Percentiles rank a stretch among this genome's conserved stretches.
phyloP scores from a whole-genome alignment of 371 early-diverging fungal species.

The Mortierella sp. region DNA sequence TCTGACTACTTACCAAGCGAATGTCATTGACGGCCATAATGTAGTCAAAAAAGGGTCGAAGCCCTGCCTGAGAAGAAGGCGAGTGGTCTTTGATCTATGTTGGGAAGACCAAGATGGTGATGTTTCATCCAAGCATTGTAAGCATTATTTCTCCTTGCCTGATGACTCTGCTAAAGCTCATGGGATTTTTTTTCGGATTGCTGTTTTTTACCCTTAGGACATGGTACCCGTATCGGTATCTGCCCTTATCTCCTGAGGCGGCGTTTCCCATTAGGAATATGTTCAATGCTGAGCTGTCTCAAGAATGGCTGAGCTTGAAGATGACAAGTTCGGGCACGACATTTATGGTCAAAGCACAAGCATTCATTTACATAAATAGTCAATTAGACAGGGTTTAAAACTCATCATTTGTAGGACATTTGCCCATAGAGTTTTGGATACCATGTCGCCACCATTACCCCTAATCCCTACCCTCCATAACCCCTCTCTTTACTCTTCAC shows the following conservation, averaged over 20 bases:
- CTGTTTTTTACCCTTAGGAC: conserved; percentile 59
- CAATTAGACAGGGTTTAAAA: neutral
- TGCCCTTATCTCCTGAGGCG: conserved; percentile 45
- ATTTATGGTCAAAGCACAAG: neutral
- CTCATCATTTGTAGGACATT: neutral
- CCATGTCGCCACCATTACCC: too few species aligned
- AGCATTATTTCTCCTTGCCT: neutral
- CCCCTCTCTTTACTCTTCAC: too few species aligned
- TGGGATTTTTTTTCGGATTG: too few species aligned
- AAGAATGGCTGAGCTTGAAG: conserved; percentile 4
- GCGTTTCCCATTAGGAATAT: conserved; percentile 54
- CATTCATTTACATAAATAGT: neutral
- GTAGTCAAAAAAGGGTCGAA: conserved; percentile 84
- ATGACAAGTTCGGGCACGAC: neutral
- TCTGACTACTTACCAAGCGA: conserved; percentile 43
- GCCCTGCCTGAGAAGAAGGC: conserved; percentile 77
- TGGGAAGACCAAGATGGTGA: neutral
- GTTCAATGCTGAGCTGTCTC: neutral
- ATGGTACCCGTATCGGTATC: conserved; percentile 62
- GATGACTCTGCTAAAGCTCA: neutral
- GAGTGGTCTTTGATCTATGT: conserved; percentile 73
- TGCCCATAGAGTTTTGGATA: too few species aligned
- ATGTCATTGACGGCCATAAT: conserved; percentile 76
- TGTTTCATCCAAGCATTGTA: neutral
- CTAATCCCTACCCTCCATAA: too few species aligned